Conservation (phyloP, 306 rosid species). For the Amphicarpaea edgeworthii region DNA sequence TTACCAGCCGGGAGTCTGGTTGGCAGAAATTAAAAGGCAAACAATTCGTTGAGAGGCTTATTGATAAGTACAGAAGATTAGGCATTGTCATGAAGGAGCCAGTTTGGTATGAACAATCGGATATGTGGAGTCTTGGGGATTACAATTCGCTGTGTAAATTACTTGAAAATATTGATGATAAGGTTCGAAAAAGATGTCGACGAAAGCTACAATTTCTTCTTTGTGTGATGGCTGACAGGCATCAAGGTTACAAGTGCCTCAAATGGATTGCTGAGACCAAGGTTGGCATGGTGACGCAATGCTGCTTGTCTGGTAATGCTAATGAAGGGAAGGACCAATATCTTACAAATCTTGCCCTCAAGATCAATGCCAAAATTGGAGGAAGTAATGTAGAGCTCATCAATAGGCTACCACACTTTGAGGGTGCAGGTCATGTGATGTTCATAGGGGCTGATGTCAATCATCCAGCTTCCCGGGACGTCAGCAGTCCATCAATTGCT, state of each 20-base stretch:
- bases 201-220: constrained; percentile 64
- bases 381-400: constrained; percentile 80
- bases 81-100: constrained; percentile 68
- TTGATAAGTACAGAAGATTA: constrained; percentile 45
- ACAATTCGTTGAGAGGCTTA: constrained; percentile 49
- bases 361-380: constrained; percentile 89
- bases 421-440: constrained; percentile 66
- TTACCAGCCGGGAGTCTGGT: constrained; percentile 25
- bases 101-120: neutral
- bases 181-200: neutral
- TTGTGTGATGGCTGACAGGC: constrained; percentile 67
- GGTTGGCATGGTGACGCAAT: constrained; percentile 81
- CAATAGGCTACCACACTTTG: constrained; percentile 53
- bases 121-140: constrained; percentile 46
- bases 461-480: constrained; percentile 65
- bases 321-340: constrained; percentile 57
- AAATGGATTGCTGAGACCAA: constrained; percentile 82
- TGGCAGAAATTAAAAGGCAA: neutral
- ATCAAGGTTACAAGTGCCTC: constrained; percentile 66
- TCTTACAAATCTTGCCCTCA: constrained; percentile 74
- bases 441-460: constrained; percentile 90
- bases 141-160: constrained; percentile 41
- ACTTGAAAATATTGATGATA: constrained; percentile 46
- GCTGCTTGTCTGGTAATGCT: constrained; percentile 62
- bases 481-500: constrained; percentile 69